Conservation (phyloP, 176 grass and related monocot species). For the Oryza coarctata region DNA sequence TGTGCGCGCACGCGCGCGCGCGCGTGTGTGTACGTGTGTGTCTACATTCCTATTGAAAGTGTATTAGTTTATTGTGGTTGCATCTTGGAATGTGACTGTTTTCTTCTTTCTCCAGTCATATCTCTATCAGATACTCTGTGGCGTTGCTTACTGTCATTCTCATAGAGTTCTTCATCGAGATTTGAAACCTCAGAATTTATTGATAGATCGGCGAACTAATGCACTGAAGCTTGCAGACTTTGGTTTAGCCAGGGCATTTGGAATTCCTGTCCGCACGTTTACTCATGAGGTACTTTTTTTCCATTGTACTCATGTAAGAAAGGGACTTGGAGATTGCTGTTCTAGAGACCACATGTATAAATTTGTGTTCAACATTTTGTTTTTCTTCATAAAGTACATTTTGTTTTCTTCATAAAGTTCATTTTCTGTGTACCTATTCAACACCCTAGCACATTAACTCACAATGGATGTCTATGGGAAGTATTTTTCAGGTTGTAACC, state of each 20-base stretch:
- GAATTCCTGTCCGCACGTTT: conserved; percentile 93
- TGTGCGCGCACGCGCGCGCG: too few relatives aligned
- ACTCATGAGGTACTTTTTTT: conserved; percentile 81
- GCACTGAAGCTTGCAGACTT: conserved; percentile 94
- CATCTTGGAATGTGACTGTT: conserved; percentile 33
- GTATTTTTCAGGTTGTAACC: conserved; percentile 81
- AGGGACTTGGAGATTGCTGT: background rate
- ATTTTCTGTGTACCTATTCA: background rate
- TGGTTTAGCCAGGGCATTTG: conserved; percentile 90
- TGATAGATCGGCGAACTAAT: conserved; percentile 88
- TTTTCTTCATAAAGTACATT: background rate
- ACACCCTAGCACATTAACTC: conserved; percentile 18
- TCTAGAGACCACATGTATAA: background rate
- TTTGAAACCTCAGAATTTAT: conserved; percentile 95
- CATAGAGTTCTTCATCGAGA: conserved; percentile 96
- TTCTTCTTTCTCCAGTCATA: conserved; percentile 71
- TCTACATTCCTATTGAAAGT: conserved; percentile 2
- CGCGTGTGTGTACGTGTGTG: too few relatives aligned
- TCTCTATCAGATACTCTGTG: conserved; percentile 85
- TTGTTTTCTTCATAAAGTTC: background rate
- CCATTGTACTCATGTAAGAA: conserved; percentile 3
- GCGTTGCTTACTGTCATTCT: conserved; percentile 88
- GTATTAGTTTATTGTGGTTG: conserved; percentile 29
- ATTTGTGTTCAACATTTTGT: background rate
- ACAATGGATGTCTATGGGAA: conserved; percentile 28